These are phyloP conservation scores for Hymenoscyphus albidus DNA, from an alignment of 2,329 filamentous ascomycete genomes.

Conservation along the genomic window DNA sequence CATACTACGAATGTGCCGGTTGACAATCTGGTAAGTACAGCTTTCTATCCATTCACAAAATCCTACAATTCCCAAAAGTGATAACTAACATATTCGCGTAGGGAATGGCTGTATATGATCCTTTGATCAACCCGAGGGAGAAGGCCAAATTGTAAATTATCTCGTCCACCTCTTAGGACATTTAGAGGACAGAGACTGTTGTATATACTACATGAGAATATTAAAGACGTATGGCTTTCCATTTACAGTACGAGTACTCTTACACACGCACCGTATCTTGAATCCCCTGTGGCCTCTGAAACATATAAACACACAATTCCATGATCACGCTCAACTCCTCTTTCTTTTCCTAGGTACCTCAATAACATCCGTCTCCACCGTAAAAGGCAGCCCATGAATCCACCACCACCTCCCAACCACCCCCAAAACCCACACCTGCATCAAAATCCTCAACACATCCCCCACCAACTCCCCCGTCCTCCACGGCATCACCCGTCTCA, in stretches of 20 bases:
- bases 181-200: background rate
- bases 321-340: background rate
- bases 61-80: slow-evolving; percentile 9
- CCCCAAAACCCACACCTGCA: background rate
- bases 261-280: background rate
- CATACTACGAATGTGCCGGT: slow-evolving; percentile 56
- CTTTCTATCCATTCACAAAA: background rate
- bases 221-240: background rate
- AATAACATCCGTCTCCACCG: background rate
- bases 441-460: background rate
- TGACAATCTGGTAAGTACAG: slow-evolving; percentile 49
- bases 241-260: background rate
- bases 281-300: background rate
- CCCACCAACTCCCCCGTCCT: background rate
- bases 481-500: background rate
- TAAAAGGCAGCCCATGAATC: background rate
- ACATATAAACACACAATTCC: background rate
- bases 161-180: background rate
- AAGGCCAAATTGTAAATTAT: slow-evolving; percentile 43
- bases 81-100: slow-evolving; percentile 14
- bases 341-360: background rate
- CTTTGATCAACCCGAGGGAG: slow-evolving; percentile 44
- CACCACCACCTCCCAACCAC: background rate
- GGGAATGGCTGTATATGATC: slow-evolving; percentile 40
- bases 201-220: background rate